phyloP scores from a whole-genome alignment of 768 basidiomycete species.

The Naganishia randhawae region DNA sequence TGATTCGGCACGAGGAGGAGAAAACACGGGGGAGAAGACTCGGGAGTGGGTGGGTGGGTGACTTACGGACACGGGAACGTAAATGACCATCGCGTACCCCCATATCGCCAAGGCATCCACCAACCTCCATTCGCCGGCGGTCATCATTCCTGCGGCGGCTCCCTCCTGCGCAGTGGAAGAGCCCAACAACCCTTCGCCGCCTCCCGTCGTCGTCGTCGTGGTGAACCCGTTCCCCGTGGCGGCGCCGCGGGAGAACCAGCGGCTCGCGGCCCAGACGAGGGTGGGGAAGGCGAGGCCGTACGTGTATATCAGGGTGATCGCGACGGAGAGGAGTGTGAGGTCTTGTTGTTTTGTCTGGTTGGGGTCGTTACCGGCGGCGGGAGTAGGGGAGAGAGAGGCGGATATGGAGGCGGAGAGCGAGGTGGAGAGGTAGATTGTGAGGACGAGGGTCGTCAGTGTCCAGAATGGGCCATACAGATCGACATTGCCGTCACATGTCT shows the following conservation, averaged over 20 bases:
- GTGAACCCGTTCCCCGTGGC: constrained; percentile 3
- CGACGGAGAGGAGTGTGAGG: constrained; percentile 77
- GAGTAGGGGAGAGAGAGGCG: constrained; percentile 65
- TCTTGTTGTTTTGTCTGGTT: constrained; percentile 61
- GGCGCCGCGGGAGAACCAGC: constrained; percentile 57
- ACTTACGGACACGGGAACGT: constrained; percentile 43
- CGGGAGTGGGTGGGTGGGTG: background rate
- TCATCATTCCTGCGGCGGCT: constrained; percentile 60
- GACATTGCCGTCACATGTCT: constrained; percentile 47
- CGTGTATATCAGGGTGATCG: constrained; percentile 69
- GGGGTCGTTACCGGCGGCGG: constrained; percentile 24
- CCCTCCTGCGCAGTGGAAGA: no score
- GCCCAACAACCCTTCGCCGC: constrained; percentile 47
- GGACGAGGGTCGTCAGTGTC: constrained; percentile 92
- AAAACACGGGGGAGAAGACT: background rate
- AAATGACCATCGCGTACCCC: constrained; percentile 53
- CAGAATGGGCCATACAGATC: constrained; percentile 70
- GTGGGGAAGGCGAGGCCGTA: constrained; percentile 82
- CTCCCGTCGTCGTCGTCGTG: background rate
- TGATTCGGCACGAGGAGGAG: background rate
- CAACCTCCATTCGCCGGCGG: constrained; percentile 84
- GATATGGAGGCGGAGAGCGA: constrained; percentile 83
- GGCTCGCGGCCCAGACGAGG: constrained; percentile 74
- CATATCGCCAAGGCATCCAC: constrained; percentile 60
- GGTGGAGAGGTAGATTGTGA: constrained; percentile 87